These are phyloP conservation scores for Amphirosellinia nigrospora DNA, from an alignment of 495 filamentous ascomycete genomes.

Conservation along the genomic window DNA sequence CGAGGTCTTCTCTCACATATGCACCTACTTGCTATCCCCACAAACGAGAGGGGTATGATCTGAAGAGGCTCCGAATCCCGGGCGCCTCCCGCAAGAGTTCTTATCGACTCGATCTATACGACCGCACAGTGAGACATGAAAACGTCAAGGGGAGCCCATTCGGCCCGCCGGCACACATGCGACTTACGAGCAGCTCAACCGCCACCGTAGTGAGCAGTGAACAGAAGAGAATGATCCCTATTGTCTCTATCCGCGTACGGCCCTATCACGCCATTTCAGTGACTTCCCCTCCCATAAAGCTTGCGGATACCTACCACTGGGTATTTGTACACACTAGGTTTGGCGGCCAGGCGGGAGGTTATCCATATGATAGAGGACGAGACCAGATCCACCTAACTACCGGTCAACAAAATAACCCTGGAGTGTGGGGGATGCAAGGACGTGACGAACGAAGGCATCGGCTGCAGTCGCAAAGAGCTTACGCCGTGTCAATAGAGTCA, in stretches of 20 bases:
- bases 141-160: slow-evolving; percentile 24
- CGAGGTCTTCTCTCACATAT: slow-evolving; percentile 29
- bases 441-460: slow-evolving; percentile 59
- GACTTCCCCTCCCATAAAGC: slow-evolving; percentile 4
- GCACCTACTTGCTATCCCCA: slow-evolving; percentile 56
- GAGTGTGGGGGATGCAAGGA: slow-evolving; percentile 27
- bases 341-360: slow-evolving; percentile 56
- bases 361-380: slow-evolving; percentile 62
- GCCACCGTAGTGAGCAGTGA: slow-evolving; percentile 64
- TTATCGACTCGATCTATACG: slow-evolving; percentile 55
- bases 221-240: slow-evolving; percentile 65
- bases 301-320: slow-evolving; percentile 49
- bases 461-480: slow-evolving; percentile 63
- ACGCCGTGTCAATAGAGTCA: slow-evolving; percentile 29
- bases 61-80: slow-evolving; percentile 48
- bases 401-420: not conserved
- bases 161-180: not conserved
- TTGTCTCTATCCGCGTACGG: slow-evolving; percentile 60
- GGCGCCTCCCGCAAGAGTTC: slow-evolving; percentile 49
- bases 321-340: slow-evolving; percentile 62
- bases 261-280: slow-evolving; percentile 44
- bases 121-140: slow-evolving; percentile 28
- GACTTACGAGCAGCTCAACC: slow-evolving; percentile 57
- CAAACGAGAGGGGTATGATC: slow-evolving; percentile 58
- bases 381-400: slow-evolving; percentile 60